phyloP scores from a whole-genome alignment of 805 yeast genomes.

The Kurtzmaniella fragi region DNA sequence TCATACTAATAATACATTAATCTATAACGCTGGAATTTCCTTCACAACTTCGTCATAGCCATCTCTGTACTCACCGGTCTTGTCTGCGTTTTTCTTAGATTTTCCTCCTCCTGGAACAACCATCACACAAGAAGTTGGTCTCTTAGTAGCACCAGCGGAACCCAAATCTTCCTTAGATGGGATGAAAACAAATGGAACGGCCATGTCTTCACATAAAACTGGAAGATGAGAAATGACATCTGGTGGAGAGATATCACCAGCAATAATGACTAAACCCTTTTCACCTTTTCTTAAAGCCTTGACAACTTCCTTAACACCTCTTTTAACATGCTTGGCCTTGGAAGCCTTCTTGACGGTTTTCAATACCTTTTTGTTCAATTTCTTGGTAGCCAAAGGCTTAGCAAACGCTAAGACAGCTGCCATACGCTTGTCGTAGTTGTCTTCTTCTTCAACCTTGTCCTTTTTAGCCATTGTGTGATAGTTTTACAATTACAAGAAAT shows the following conservation, averaged over 20 bases:
- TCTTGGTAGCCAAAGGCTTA: slow-evolving; percentile 91
- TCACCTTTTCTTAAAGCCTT: slow-evolving; percentile 97
- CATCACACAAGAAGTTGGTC: slow-evolving; percentile 98
- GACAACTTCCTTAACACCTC: slow-evolving; percentile 99
- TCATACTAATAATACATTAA: too few species aligned
- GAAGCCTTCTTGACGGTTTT: slow-evolving; percentile 97
- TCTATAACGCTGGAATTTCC: slow-evolving; percentile 58
- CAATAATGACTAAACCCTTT: slow-evolving; percentile 92
- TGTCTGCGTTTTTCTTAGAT: slow-evolving; percentile 66
- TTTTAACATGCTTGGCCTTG: slow-evolving; percentile 94
- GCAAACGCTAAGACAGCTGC: slow-evolving; percentile 92
- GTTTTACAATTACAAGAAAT: neutral
- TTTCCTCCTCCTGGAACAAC: slow-evolving; percentile 93
- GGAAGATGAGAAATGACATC: slow-evolving; percentile 98
- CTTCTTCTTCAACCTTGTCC: slow-evolving; percentile 48
- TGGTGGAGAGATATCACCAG: slow-evolving; percentile 97
- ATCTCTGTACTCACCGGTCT: slow-evolving; percentile 84
- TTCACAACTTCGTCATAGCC: slow-evolving; percentile 88
- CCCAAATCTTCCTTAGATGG: slow-evolving; percentile 99
- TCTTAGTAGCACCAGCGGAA: slow-evolving; percentile 97
- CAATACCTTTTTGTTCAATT: slow-evolving; percentile 88
- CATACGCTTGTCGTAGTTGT: slow-evolving; percentile 88
- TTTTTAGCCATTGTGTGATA: slow-evolving; percentile 37
- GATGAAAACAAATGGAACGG: slow-evolving; percentile 87
- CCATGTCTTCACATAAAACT: slow-evolving; percentile 89